Conservation (phyloP, 2,329 filamentous ascomycete genomes). For the Anisogramma anomala region DNA sequence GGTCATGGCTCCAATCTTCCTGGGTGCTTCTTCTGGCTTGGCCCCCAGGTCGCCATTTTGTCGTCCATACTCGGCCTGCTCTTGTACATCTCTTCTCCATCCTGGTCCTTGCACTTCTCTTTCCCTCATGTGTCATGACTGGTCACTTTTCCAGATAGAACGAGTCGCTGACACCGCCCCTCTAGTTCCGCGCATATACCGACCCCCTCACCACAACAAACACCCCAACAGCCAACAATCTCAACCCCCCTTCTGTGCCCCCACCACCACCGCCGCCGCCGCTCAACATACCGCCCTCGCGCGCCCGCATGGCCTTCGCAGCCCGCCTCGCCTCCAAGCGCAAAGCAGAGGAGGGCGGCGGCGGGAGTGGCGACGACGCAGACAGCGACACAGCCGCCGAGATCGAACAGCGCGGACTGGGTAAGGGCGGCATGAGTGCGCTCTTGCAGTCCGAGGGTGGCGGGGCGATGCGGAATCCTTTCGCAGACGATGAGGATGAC, state of each 20-base stretch:
- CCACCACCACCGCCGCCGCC: constrained; percentile 62
- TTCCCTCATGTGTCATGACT: not conserved
- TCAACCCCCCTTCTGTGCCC: constrained; percentile 48
- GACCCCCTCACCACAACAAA: constrained; percentile 39
- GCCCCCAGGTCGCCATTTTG: not conserved
- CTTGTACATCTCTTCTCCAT: not conserved
- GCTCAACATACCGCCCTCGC: constrained; percentile 73
- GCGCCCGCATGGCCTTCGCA: constrained; percentile 82
- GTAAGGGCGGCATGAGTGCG: constrained; percentile 6
- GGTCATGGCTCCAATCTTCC: not conserved
- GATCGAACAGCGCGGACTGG: constrained; percentile 17
- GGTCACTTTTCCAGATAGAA: not conserved
- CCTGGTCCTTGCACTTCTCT: constrained; percentile 3
- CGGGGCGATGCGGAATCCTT: constrained; percentile 33
- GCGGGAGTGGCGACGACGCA: constrained; percentile 26
- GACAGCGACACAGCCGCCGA: constrained; percentile 12
- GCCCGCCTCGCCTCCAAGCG: constrained; percentile 69
- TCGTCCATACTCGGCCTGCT: not conserved
- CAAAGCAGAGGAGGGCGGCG: constrained; percentile 33
- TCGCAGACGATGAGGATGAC: constrained; percentile 49
- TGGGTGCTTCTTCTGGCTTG: not conserved
- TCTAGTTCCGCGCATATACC: constrained; percentile 49
- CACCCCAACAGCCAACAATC: constrained; percentile 12
- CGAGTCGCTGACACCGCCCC: too few species aligned
- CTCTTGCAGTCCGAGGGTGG: constrained; percentile 14